Conservation (phyloP, 164 flowering plant genomes). For the Berberis thunbergii region DNA sequence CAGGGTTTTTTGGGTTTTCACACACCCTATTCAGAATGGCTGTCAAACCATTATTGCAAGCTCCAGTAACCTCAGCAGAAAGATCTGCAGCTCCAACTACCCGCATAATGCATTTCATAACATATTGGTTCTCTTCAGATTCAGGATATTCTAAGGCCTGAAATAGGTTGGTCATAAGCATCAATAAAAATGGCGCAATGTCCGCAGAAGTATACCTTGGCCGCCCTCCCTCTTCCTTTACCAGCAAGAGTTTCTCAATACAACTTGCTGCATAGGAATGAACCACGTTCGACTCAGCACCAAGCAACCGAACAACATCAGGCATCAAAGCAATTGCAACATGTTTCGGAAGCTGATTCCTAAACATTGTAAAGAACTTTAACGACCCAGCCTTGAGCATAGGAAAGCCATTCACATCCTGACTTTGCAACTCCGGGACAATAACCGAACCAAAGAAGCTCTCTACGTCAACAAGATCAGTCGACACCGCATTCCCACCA, state of each 20-base stretch:
- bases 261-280: slow-evolving; percentile 96
- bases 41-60: slow-evolving; percentile 59
- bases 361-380: slow-evolving; percentile 76
- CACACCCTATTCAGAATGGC: slow-evolving; percentile 59
- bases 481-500: slow-evolving; percentile 53
- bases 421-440: slow-evolving; percentile 70
- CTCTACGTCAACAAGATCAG: slow-evolving; percentile 73
- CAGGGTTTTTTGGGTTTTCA: slow-evolving; percentile 78
- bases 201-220: slow-evolving; percentile 54
- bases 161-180: slow-evolving; percentile 69
- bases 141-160: slow-evolving; percentile 64
- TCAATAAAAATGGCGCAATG: slow-evolving; percentile 41
- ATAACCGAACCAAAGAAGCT: slow-evolving; percentile 59
- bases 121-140: slow-evolving; percentile 80
- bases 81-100: slow-evolving; percentile 82
- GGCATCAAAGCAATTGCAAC: slow-evolving; percentile 49
- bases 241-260: slow-evolving; percentile 77
- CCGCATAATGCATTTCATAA: slow-evolving; percentile 92
- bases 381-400: slow-evolving; percentile 91
- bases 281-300: slow-evolving; percentile 81
- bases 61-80: slow-evolving; percentile 52
- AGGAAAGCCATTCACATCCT: slow-evolving; percentile 61
- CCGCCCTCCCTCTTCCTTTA: slow-evolving; percentile 67
- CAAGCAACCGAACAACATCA: slow-evolving; percentile 58
- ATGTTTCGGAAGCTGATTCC: slow-evolving; percentile 56